Evolutionary conservation across 345 rosid species (phyloP).

Genomic region (Theobroma cacao): DNA sequence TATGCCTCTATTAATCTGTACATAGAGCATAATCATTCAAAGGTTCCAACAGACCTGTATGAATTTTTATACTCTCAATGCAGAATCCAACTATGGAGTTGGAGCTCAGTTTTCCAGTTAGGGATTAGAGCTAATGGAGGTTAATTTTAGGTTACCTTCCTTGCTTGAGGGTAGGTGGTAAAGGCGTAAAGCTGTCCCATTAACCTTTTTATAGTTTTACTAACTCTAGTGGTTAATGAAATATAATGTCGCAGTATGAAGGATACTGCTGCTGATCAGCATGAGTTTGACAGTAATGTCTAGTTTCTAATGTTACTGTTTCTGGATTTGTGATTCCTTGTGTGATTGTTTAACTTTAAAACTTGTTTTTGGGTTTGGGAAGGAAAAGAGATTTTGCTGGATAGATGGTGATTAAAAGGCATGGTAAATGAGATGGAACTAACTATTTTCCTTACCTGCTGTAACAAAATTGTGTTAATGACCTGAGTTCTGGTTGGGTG

Average conservation of each 20-base stretch:
- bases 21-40: slow-evolving; percentile 55
- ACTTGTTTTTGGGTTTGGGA: slow-evolving; percentile 23
- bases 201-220: slow-evolving; percentile 20
- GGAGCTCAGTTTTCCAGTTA: slow-evolving; percentile 63
- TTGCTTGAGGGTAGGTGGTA: slow-evolving; percentile 30
- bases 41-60: slow-evolving; percentile 32
- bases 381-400: slow-evolving; percentile 11
- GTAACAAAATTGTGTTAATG: neutral
- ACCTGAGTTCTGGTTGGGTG: slow-evolving; percentile 1
- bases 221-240: slow-evolving; percentile 21
- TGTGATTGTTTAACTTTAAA: slow-evolving; percentile 25
- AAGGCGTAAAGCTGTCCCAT: slow-evolving; percentile 39
- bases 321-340: slow-evolving; percentile 16
- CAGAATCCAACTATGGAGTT: slow-evolving; percentile 53
- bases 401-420: neutral
- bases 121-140: slow-evolving; percentile 65
- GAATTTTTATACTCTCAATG: slow-evolving; percentile 41
- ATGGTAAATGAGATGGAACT: neutral
- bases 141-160: slow-evolving; percentile 44
- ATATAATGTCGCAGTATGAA: slow-evolving; percentile 25
- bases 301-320: slow-evolving; percentile 24
- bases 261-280: slow-evolving; percentile 31
- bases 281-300: slow-evolving; percentile 22
- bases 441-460: neutral
- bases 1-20: slow-evolving; percentile 65